Conservation (phyloP, 306 rosid species). For the Dryas octopetala region DNA sequence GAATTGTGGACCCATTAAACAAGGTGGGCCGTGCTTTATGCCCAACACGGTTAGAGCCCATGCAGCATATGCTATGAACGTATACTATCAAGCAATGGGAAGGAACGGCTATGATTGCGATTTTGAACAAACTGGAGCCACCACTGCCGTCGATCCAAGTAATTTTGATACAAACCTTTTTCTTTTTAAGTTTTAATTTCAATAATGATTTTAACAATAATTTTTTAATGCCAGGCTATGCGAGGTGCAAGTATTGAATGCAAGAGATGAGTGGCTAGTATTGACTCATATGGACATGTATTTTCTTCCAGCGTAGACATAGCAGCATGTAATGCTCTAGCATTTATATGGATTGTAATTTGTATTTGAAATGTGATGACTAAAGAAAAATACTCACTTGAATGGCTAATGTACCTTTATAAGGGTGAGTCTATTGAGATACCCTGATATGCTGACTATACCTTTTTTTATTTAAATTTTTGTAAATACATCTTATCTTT, state of each 20-base stretch:
- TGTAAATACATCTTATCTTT: too few relatives aligned
- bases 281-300: too few relatives aligned
- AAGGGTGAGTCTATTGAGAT: too few relatives aligned
- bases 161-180: not conserved
- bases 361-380: too few relatives aligned
- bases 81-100: constrained; percentile 45
- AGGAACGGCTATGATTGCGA: constrained; percentile 31
- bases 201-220: not conserved
- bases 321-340: too few relatives aligned
- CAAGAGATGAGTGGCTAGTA: too few relatives aligned
- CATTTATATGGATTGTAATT: too few relatives aligned
- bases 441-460: too few relatives aligned
- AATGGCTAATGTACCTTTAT: too few relatives aligned
- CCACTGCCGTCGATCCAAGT: constrained; percentile 41
- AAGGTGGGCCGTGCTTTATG: constrained; percentile 37
- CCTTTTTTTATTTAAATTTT: too few relatives aligned
- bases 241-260: constrained; percentile 35
- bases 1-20: constrained; percentile 45
- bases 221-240: constrained; percentile 31
- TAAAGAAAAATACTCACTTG: too few relatives aligned
- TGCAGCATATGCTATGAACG: constrained; percentile 68
- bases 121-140: constrained; percentile 37
- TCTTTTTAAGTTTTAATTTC: not conserved
- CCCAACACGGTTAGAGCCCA: constrained; percentile 65
- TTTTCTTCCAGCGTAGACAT: too few relatives aligned